These are phyloP conservation scores for Jasminum sambac DNA, from an alignment of 257 asterid species.

Conservation along the genomic window DNA sequence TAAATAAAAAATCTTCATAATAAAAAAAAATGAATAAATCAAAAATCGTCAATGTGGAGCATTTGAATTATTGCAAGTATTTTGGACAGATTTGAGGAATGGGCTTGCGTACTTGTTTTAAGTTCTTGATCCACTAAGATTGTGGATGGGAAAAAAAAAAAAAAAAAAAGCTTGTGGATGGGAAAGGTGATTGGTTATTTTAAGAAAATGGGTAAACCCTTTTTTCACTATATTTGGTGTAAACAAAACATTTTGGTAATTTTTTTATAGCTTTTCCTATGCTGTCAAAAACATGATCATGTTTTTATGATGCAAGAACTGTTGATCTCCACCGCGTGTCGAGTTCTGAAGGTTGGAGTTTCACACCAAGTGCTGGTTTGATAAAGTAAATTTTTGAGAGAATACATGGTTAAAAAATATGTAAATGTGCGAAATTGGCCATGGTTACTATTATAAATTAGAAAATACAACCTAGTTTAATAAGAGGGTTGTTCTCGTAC, in stretches of 20 bases:
- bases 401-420: too few species aligned
- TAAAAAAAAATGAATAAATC: conserved; percentile 18
- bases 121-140: conserved; percentile 38
- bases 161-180: conserved; percentile 29
- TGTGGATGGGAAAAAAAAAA: conserved; percentile 32
- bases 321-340: conserved; percentile 28
- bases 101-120: conserved; percentile 24
- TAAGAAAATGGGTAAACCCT: conserved; percentile 31
- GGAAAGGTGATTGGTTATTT: conserved; percentile 32
- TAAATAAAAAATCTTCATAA: too few species aligned
- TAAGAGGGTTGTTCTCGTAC: too few species aligned
- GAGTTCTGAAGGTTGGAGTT: conserved; percentile 6
- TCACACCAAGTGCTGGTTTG: too few species aligned
- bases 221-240: conserved; percentile 34
- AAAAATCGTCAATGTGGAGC: conserved; percentile 19
- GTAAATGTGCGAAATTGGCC: too few species aligned
- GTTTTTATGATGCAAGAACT: neutral
- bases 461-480: too few species aligned
- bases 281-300: conserved; percentile 13
- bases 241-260: conserved; percentile 41
- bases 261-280: conserved; percentile 8
- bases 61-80: conserved; percentile 27
- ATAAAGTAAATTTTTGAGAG: too few species aligned
- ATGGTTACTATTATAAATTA: too few species aligned
- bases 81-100: conserved; percentile 26